Evolutionary conservation across 2,329 filamentous ascomycete genomes (phyloP).

Genomic region (Ophiosphaerella narmari): DNA sequence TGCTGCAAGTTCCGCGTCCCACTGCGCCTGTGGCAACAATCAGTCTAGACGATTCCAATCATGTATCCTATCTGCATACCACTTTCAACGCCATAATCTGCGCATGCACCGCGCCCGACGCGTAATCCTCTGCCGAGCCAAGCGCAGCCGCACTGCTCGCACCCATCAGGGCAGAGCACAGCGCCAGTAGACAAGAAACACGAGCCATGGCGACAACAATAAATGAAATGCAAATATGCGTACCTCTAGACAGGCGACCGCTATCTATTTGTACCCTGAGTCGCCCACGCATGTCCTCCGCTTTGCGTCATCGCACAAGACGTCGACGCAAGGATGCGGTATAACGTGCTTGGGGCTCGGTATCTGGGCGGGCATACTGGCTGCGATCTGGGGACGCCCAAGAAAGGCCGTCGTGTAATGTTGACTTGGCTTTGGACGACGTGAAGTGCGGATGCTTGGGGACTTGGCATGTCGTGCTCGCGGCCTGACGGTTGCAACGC

Average conservation of each 20-base stretch:
- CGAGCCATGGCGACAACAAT: slow-evolving; percentile 16
- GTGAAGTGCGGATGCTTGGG: background rate
- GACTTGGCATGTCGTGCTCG: background rate
- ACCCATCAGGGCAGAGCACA: slow-evolving; percentile 24
- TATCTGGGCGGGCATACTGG: too few relatives aligned
- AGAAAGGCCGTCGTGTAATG: background rate
- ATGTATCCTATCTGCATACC: slow-evolving; percentile 5
- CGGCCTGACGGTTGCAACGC: too few relatives aligned
- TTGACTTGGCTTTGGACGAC: background rate
- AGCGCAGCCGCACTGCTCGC: slow-evolving; percentile 27
- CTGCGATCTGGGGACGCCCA: too few relatives aligned
- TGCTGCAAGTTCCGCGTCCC: slow-evolving; percentile 30
- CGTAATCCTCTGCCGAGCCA: slow-evolving; percentile 38
- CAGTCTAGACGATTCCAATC: background rate
- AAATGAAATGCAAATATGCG: background rate
- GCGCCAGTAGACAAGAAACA: slow-evolving; percentile 10
- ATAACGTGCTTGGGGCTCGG: too few relatives aligned
- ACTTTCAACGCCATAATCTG: slow-evolving; percentile 42
- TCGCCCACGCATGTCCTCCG: background rate
- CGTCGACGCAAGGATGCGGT: background rate
- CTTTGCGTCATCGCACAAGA: background rate
- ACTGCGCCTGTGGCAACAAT: slow-evolving; percentile 21
- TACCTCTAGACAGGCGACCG: background rate
- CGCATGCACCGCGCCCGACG: slow-evolving; percentile 40
- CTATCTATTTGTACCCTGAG: background rate